Conservation (phyloP, 495 filamentous ascomycete species). For the Neurospora sp. region DNA sequence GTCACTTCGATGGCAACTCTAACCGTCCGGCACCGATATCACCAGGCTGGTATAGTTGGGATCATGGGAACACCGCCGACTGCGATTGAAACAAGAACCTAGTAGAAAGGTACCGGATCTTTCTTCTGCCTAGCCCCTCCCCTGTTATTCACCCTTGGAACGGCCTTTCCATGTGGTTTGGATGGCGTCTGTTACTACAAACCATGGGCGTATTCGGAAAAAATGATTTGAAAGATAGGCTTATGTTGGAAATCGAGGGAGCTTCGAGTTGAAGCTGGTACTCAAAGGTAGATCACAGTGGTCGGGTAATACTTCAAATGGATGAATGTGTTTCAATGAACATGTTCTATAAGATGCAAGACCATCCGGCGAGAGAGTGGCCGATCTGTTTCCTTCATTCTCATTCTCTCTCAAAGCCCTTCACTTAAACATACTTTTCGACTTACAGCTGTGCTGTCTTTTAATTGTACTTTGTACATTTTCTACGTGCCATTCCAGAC, state of each 20-base stretch:
- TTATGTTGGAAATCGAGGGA: neutral
- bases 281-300: neutral
- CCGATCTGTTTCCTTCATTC: neutral
- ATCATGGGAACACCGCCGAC: neutral
- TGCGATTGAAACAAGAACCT: neutral
- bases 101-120: neutral
- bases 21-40: neutral
- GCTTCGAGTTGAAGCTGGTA: neutral
- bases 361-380: neutral
- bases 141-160: neutral
- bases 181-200: neutral
- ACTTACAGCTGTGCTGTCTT: conserved; percentile 20
- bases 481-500: neutral
- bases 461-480: neutral
- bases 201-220: neutral
- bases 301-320: neutral
- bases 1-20: neutral
- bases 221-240: neutral
- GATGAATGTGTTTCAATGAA: neutral
- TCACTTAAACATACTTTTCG: neutral
- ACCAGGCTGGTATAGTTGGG: neutral
- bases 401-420: neutral
- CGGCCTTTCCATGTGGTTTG: neutral
- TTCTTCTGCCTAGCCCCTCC: neutral
- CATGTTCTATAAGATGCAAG: neutral